Evolutionary conservation across 2,329 filamentous ascomycete genomes (phyloP).

Genomic region (Botrytis deweyae): DNA sequence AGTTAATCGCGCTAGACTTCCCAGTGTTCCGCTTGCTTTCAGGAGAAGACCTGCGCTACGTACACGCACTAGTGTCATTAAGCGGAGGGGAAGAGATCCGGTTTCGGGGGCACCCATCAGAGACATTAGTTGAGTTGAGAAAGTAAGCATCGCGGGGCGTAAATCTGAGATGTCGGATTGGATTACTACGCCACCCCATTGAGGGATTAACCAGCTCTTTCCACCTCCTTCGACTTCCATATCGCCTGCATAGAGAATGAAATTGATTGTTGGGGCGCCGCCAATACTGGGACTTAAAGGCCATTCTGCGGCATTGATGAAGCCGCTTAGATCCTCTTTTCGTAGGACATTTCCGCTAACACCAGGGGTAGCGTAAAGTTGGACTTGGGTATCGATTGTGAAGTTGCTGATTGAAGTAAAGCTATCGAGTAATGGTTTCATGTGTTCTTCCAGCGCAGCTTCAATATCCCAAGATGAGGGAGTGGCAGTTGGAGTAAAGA

Average conservation of each 20-base stretch:
- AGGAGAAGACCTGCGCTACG: slow-evolving; percentile 81
- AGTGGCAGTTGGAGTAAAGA: slow-evolving; percentile 76
- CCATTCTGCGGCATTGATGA: slow-evolving; percentile 98
- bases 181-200: slow-evolving; percentile 83
- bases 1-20: slow-evolving; percentile 84
- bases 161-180: slow-evolving; percentile 60
- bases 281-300: slow-evolving; percentile 92
- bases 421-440: slow-evolving; percentile 76
- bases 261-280: slow-evolving; percentile 90
- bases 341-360: slow-evolving; percentile 62
- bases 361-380: slow-evolving; percentile 80
- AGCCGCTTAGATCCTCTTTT: slow-evolving; percentile 86
- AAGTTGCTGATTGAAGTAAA: slow-evolving; percentile 88
- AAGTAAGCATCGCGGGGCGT: slow-evolving; percentile 79
- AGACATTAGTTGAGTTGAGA: slow-evolving; percentile 85
- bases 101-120: slow-evolving; percentile 81
- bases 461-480: slow-evolving; percentile 94
- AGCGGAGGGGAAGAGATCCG: slow-evolving; percentile 79
- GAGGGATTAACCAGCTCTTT: slow-evolving; percentile 84
- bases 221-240: slow-evolving; percentile 48
- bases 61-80: slow-evolving; percentile 82
- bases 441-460: slow-evolving; percentile 73
- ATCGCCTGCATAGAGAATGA: slow-evolving; percentile 82
- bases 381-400: slow-evolving; percentile 92
- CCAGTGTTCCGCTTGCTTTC: slow-evolving; percentile 88